phyloP scores from a whole-genome alignment of 495 filamentous ascomycete genomes.

The Penicillium parvum region DNA sequence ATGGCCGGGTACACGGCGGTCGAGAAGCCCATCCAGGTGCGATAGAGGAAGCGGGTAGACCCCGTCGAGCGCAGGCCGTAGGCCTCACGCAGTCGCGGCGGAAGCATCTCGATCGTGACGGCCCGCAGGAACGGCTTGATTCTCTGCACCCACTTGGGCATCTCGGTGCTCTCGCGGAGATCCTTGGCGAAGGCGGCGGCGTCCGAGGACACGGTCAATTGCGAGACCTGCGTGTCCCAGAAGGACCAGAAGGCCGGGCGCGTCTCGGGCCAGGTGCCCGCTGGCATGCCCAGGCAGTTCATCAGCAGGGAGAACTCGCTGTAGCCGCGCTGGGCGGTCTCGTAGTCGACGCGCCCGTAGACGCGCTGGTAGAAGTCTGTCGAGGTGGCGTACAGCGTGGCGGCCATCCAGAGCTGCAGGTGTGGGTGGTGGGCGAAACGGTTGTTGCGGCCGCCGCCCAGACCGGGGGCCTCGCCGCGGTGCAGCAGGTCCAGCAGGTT shows the following conservation, averaged over 20 bases:
- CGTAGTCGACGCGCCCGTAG: constrained; percentile 34
- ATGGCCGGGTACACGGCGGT: constrained; percentile 37
- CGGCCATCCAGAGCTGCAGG: constrained; percentile 35
- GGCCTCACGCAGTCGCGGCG: constrained; percentile 32
- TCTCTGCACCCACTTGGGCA: constrained; percentile 33
- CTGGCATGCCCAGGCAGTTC: constrained; percentile 24
- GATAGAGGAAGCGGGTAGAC: constrained; percentile 30
- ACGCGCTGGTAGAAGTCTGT: constrained; percentile 44
- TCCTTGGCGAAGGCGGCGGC: constrained; percentile 33
- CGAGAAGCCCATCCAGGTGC: constrained; percentile 35
- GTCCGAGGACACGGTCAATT: constrained; percentile 29
- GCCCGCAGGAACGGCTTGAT: constrained; percentile 33
- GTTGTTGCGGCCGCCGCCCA: constrained; percentile 19
- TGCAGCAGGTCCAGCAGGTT: constrained; percentile 27
- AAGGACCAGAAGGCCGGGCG: constrained; percentile 38
- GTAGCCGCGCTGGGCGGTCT: constrained; percentile 36
- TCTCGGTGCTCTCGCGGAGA: constrained; percentile 21
- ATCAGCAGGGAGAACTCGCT: constrained; percentile 33
- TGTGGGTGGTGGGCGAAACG: constrained; percentile 24
- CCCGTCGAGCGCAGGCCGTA: constrained; percentile 37
- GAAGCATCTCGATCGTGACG: constrained; percentile 40
- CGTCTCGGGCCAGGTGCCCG: constrained; percentile 30
- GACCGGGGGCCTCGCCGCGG: constrained; percentile 23
- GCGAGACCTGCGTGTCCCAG: constrained; percentile 36
- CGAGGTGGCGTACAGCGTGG: constrained; percentile 39